These are phyloP conservation scores for Tolypocladium ophioglossoides DNA, from an alignment of 2,329 filamentous ascomycete genomes.

Conservation along the genomic window DNA sequence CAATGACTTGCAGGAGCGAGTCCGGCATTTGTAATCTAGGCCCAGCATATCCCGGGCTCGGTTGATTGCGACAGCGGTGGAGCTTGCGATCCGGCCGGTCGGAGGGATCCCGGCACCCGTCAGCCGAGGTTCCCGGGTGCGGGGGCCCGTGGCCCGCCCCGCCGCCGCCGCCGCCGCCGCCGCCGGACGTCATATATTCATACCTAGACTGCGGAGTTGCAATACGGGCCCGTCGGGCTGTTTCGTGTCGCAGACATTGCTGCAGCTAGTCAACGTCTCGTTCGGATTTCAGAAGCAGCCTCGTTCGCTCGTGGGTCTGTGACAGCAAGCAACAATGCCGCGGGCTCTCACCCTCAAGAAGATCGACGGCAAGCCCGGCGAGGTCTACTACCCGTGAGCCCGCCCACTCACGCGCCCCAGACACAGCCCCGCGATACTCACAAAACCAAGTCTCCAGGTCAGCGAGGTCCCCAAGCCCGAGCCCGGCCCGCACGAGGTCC, in stretches of 20 bases:
- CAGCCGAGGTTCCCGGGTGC: background rate
- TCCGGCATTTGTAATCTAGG: background rate
- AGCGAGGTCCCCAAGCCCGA: constrained; percentile 51
- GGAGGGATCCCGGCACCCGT: background rate
- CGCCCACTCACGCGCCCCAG: background rate
- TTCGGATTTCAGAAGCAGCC: background rate
- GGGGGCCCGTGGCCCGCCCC: background rate
- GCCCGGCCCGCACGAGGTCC: constrained; percentile 56
- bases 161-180: too few species aligned
- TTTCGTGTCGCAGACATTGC: too few species aligned
- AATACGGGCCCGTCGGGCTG: background rate
- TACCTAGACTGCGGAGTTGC: too few species aligned
- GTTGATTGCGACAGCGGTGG: background rate
- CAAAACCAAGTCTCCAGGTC: constrained; percentile 34
- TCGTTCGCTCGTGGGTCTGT: background rate
- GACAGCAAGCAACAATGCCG: constrained; percentile 28
- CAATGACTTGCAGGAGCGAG: background rate
- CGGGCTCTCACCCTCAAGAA: constrained; percentile 53
- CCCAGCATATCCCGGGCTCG: background rate
- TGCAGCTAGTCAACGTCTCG: background rate
- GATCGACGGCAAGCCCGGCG: constrained; percentile 67
- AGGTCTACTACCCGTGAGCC: constrained; percentile 75
- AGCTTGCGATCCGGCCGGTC: background rate
- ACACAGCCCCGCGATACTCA: constrained; percentile 2
- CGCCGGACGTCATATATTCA: background rate